Evolutionary conservation across 140 eudicot species (phyloP).

Genomic region (Cichorium intybus): DNA sequence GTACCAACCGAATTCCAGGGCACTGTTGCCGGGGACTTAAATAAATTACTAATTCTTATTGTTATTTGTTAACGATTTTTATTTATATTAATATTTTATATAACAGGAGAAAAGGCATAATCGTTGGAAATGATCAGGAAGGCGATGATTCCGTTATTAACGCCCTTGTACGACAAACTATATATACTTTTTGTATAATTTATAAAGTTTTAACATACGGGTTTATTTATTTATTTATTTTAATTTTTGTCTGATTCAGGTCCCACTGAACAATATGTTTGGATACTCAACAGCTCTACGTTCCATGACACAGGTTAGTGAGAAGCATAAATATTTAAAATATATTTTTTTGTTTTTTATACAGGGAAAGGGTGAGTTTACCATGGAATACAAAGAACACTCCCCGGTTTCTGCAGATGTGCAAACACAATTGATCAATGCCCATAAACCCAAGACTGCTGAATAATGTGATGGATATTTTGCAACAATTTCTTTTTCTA

Average conservation of each 20-base stretch:
- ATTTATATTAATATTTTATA: neutral
- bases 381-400: constrained; percentile 94
- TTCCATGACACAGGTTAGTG: constrained; percentile 97
- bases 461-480: constrained; percentile 8
- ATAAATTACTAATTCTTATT: constrained; percentile 28
- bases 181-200: too few species aligned
- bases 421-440: constrained; percentile 75
- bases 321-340: neutral
- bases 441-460: constrained; percentile 59
- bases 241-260: constrained; percentile 48
- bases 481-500: neutral
- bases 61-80: neutral
- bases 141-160: constrained; percentile 81
- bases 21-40: constrained; percentile 89
- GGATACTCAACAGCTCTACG: constrained; percentile 96
- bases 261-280: constrained; percentile 96
- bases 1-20: constrained; percentile 95
- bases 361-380: constrained; percentile 98
- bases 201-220: too few species aligned
- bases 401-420: constrained; percentile 78
- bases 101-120: constrained; percentile 92
- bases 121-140: constrained; percentile 96
- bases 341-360: neutral
- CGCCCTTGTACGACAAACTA: constrained; percentile 69
- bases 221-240: neutral